Evolutionary conservation across 495 filamentous ascomycete species (phyloP).

Genomic region (Haplographium delicatum): DNA sequence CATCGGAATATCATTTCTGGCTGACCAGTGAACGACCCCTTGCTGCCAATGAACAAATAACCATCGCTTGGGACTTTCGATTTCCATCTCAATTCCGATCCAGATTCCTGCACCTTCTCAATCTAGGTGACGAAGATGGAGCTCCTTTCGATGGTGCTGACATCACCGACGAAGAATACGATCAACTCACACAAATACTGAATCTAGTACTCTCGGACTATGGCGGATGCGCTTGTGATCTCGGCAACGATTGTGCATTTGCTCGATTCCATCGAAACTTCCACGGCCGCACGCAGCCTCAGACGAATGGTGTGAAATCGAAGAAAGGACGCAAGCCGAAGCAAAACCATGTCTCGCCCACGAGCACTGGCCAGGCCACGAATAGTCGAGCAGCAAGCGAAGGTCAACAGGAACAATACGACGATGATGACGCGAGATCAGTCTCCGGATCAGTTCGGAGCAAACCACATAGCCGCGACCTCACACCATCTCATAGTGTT

Average conservation of each 20-base stretch:
- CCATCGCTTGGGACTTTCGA: constrained; percentile 51
- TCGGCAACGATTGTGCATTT: constrained; percentile 60
- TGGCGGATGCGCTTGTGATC: constrained; percentile 81
- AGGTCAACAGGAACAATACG: constrained; percentile 48
- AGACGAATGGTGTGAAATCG: constrained; percentile 49
- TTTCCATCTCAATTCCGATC: constrained; percentile 38
- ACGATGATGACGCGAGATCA: constrained; percentile 56
- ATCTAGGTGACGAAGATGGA: constrained; percentile 42
- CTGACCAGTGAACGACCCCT: constrained; percentile 74
- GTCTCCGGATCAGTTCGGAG: constrained; percentile 68
- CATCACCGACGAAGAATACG: constrained; percentile 46
- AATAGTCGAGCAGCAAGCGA: constrained; percentile 80
- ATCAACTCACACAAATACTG: constrained; percentile 48
- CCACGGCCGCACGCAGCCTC: constrained; percentile 39
- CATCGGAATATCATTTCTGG: constrained; percentile 80
- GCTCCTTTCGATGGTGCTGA: constrained; percentile 30
- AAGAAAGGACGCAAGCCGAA: constrained; percentile 55
- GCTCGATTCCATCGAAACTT: constrained; percentile 67
- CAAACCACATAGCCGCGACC: constrained; percentile 74
- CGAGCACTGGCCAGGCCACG: constrained; percentile 62
- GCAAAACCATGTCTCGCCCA: constrained; percentile 53
- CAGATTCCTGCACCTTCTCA: constrained; percentile 43
- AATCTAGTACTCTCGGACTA: constrained; percentile 74
- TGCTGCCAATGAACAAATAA: constrained; percentile 48
- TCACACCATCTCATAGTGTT: constrained; percentile 57